Base-by-base conservation (phyloP, 1,284 basidiomycete species). In the Athelia sp. region DNA sequence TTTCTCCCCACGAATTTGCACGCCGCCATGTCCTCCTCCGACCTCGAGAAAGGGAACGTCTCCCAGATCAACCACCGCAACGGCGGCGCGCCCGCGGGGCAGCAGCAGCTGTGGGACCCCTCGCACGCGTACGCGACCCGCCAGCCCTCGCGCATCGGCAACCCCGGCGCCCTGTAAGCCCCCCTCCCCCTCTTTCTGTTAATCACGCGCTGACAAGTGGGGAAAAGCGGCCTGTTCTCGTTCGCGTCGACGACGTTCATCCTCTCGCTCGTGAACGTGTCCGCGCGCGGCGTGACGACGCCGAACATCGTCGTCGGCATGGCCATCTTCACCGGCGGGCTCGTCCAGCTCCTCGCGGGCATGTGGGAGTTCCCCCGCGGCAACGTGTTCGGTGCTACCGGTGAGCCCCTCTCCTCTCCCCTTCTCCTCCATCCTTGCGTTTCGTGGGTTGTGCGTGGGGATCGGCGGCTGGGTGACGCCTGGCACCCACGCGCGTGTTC, bases 301-400 rank as follows among this genome's bases (percentile, higher is more conserved):
- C 77, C 84, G 24, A 93, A 94, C 60, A 81, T 87, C 48, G 81
- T 95, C 54, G 76, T 94, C 50, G 91, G 90, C 54, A 89, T 94
- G 81, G 89, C 90, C 6, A 65, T 90, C 53, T 87, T 80, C 64
- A 81, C 79, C 54, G 94, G 93, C 50, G 95, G 95, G 53, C 78
- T 95, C 19, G 81, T 79, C 8, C 95, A 89, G 63, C 71, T 88
- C 56, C 60, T 84, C 21, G 84, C 84, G 9, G 84, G 86, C 38
- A 85, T 87, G 83, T 88, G 86, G 84, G 84, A 86, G 65, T 93
- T 92, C 64, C 86, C 87, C 1, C 73, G 78, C 38, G 89, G 88
- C 11, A 87, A 89, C 56, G 71, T 70, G 0, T 87, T 87, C 50
- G 83, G 79, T 53, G 84, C 80, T 1, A 84, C 83, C 31, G 83